phyloP scores from a whole-genome alignment of 1,139 yeast genomes.

The Arxiozyma bovina region DNA sequence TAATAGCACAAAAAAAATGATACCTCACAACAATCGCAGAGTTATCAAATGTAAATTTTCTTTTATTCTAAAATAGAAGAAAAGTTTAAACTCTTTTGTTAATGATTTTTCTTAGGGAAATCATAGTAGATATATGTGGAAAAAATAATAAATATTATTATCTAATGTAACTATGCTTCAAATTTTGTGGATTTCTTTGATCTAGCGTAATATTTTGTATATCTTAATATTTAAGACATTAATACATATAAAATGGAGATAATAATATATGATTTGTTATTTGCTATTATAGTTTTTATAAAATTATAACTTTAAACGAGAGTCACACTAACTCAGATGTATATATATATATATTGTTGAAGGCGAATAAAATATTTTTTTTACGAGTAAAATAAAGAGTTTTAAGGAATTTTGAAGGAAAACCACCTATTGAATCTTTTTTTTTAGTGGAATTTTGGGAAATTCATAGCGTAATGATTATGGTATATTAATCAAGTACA shows the following conservation, averaged over 20 bases:
- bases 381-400: no score
- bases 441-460: not conserved
- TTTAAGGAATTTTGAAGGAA: no score
- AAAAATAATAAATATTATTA: no score
- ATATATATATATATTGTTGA: not conserved
- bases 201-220: not conserved
- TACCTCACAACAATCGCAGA: no score
- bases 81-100: not conserved
- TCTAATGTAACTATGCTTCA: no score
- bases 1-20: no score
- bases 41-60: not conserved
- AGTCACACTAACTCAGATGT: not conserved
- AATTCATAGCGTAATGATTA: not conserved
- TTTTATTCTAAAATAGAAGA: no score
- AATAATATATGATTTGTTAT: no score
- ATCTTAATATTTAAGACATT: no score
- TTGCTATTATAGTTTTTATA: no score
- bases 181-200: no score
- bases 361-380: not conserved
- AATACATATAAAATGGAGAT: not conserved
- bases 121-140: not conserved
- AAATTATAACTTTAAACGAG: not conserved
- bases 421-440: no score
- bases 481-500: not conserved
- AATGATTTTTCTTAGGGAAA: not conserved